Conservation (phyloP, 2,329 filamentous ascomycete genomes). For the Trichoderma simmonsii region DNA sequence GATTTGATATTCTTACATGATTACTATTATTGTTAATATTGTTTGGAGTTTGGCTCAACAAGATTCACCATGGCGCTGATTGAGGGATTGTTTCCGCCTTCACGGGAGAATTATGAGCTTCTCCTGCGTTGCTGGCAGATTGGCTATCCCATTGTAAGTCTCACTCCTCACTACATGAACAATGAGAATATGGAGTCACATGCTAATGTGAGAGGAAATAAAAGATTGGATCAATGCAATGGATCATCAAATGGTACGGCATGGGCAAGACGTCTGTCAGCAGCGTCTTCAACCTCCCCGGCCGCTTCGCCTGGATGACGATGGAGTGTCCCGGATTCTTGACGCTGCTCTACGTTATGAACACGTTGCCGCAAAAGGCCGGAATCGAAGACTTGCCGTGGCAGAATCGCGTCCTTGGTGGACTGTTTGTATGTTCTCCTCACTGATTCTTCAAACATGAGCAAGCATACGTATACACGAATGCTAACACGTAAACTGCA, state of each 20-base stretch:
- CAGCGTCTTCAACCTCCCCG: slow-evolving; percentile 79
- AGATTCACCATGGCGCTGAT: slow-evolving; percentile 37
- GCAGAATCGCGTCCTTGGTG: slow-evolving; percentile 74
- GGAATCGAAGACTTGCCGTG: slow-evolving; percentile 62
- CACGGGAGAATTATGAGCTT: slow-evolving; percentile 54
- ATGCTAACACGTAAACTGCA: slow-evolving; percentile 30
- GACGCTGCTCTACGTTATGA: slow-evolving; percentile 76
- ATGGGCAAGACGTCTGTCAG: slow-evolving; percentile 85
- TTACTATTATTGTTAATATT: neutral
- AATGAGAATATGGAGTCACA: neutral
- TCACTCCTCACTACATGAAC: neutral
- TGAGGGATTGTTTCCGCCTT: slow-evolving; percentile 56
- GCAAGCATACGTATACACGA: no score
- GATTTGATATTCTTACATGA: neutral
- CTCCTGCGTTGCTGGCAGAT: slow-evolving; percentile 53
- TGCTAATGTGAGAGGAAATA: neutral
- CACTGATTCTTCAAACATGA: no score
- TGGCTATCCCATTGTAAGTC: slow-evolving; percentile 49
- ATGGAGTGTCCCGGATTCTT: slow-evolving; percentile 84
- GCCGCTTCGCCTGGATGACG: slow-evolving; percentile 78
- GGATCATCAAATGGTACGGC: slow-evolving; percentile 75
- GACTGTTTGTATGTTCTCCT: slow-evolving; percentile 54
- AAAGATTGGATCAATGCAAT: slow-evolving; percentile 72
- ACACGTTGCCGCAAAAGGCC: slow-evolving; percentile 57
- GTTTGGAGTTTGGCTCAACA: neutral